Evolutionary conservation across 306 rosid genomes (phyloP).

Genomic region (Canavalia gladiata): DNA sequence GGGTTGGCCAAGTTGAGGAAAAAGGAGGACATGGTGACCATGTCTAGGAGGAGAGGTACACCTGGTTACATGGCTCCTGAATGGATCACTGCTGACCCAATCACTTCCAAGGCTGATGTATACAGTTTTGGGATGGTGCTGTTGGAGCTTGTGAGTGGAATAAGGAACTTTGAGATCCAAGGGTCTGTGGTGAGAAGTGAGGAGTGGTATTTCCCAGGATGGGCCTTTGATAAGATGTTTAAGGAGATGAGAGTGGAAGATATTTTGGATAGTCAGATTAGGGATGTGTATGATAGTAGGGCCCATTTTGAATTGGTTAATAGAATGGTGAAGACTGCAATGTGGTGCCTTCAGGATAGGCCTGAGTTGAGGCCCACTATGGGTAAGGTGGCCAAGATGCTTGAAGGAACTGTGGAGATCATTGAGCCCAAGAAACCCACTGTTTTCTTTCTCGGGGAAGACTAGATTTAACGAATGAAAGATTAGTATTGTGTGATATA

Average conservation of each 20-base stretch:
- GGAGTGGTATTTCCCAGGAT: conserved; percentile 84
- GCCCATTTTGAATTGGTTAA: conserved; percentile 72
- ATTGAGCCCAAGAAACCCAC: conserved; percentile 81
- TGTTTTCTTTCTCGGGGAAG: conserved; percentile 68
- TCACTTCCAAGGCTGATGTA: conserved; percentile 90
- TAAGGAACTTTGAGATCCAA: conserved; percentile 63
- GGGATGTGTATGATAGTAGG: conserved; percentile 64
- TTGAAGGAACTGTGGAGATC: conserved; percentile 93
- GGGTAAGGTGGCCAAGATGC: conserved; percentile 98
- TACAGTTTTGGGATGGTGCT: conserved; percentile 92
- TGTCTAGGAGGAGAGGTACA: conserved; percentile 85
- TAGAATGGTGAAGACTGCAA: conserved; percentile 89
- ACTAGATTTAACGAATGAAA: conserved; percentile 44
- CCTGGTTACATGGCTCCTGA: conserved; percentile 98
- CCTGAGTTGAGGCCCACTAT: conserved; percentile 90
- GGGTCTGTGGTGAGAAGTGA: conserved; percentile 62
- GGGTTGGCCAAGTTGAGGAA: conserved; percentile 82
- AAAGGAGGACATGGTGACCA: conserved; percentile 83
- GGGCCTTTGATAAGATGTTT: conserved; percentile 91
- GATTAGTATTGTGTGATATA: too few species aligned
- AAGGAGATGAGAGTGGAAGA: conserved; percentile 82
- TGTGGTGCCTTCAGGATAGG: conserved; percentile 92
- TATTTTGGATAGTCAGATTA: conserved; percentile 72
- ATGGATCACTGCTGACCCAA: conserved; percentile 74
- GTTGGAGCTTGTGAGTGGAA: conserved; percentile 81